These are phyloP conservation scores for Penicillium antarcticum DNA, from an alignment of 495 filamentous ascomycete species.

Conservation along the genomic window DNA sequence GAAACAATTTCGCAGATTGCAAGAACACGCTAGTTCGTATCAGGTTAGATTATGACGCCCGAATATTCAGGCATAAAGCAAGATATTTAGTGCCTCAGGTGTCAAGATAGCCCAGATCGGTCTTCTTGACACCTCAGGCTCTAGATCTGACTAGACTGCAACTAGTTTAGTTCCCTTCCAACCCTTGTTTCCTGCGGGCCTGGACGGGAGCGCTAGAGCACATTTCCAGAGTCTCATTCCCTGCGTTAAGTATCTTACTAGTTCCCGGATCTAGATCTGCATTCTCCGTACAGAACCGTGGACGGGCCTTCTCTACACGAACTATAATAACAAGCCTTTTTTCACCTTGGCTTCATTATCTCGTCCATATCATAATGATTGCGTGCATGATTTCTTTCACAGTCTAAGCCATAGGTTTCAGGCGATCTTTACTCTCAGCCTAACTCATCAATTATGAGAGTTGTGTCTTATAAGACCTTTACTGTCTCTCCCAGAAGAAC, in stretches of 20 bases:
- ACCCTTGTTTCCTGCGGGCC: conserved; percentile 8
- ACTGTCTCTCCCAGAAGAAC: too few species aligned
- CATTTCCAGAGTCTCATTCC: conserved; percentile 3
- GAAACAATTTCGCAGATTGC: conserved; percentile 7
- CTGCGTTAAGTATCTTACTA: conserved; percentile 9
- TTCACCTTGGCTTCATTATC: too few species aligned
- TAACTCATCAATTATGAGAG: too few species aligned
- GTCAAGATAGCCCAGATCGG: not conserved
- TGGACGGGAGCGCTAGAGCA: conserved; percentile 16
- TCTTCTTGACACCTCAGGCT: not conserved
- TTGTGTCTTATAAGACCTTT: too few species aligned
- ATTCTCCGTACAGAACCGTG: conserved; percentile 1
- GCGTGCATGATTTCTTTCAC: not conserved
- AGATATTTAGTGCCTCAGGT: not conserved
- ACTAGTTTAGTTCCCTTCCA: conserved; percentile 13
- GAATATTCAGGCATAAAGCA: conserved; percentile 11
- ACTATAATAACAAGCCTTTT: not conserved
- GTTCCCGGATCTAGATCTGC: conserved; percentile 17
- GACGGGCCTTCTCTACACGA: not conserved
- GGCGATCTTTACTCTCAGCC: not conserved
- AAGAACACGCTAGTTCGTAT: not conserved
- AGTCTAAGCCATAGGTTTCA: not conserved
- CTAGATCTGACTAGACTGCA: conserved; percentile 11
- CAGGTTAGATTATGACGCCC: conserved; percentile 7
- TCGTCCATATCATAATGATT: not conserved